phyloP scores from a whole-genome alignment of 257 asterid genomes.

The Plantago major region DNA sequence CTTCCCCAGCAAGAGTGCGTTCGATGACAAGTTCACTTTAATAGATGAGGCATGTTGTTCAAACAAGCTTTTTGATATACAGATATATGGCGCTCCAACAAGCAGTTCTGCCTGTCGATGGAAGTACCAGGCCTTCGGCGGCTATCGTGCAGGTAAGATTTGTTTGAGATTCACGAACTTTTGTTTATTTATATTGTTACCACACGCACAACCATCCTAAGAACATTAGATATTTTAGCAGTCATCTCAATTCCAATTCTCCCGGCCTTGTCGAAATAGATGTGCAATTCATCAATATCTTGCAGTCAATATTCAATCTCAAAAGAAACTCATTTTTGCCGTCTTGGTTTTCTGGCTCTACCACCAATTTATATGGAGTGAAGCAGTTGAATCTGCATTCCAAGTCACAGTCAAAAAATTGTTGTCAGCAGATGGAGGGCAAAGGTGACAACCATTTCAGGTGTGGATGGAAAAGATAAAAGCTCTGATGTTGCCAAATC shows the following conservation, averaged over 20 bases:
- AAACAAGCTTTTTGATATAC: constrained; percentile 22
- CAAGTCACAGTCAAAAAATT: constrained; percentile 23
- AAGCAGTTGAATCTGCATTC: constrained; percentile 24
- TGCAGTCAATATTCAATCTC: constrained; percentile 41
- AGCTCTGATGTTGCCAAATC: no score
- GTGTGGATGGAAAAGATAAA: constrained; percentile 25
- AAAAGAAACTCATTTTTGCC: constrained; percentile 35
- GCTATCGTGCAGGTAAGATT: not conserved
- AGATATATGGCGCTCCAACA: constrained; percentile 33
- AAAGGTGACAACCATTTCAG: constrained; percentile 13
- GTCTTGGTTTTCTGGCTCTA: constrained; percentile 30
- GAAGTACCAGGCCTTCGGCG: constrained; percentile 29
- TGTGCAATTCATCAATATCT: constrained; percentile 46
- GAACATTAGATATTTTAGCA: constrained; percentile 29
- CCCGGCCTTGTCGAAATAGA: constrained; percentile 42
- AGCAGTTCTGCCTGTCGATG: constrained; percentile 31
- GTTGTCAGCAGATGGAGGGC: constrained; percentile 24
- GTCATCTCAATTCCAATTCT: constrained; percentile 38
- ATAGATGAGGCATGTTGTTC: constrained; percentile 10
- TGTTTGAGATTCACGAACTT: no score
- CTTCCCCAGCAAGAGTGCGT: constrained; percentile 45
- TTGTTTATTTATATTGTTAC: no score
- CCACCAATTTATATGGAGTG: constrained; percentile 22
- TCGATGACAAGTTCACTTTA: not conserved
- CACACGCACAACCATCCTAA: no score